phyloP scores from a whole-genome alignment of 768 basidiomycete genomes.

The Psilocybe subaeruginosa region DNA sequence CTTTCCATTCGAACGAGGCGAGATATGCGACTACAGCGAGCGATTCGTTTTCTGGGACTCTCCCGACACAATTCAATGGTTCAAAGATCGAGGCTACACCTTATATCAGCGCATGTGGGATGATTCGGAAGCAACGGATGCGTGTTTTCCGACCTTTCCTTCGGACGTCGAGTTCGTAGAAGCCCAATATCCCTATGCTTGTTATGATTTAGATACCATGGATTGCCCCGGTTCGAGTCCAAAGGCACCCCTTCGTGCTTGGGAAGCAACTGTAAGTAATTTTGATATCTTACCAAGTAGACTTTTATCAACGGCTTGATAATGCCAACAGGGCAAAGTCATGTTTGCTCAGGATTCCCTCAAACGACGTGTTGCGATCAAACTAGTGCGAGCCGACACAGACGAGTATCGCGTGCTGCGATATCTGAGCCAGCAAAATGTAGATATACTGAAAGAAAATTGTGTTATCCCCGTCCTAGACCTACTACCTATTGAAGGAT shows the following conservation, averaged over 20 bases:
- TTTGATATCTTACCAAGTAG: too few relatives aligned
- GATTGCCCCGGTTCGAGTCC: neutral
- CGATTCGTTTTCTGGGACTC: conserved; percentile 8
- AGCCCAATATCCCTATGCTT: conserved; percentile 4
- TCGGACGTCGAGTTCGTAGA: neutral
- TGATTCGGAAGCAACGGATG: neutral
- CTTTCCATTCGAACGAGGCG: neutral
- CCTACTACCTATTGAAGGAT: conserved; percentile 20
- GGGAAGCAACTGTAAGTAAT: neutral
- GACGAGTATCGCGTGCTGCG: conserved; percentile 24
- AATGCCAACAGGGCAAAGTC: neutral
- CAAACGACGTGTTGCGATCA: conserved; percentile 27
- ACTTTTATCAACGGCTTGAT: too few relatives aligned
- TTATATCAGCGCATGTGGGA: neutral
- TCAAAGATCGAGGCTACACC: neutral
- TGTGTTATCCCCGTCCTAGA: conserved; percentile 26
- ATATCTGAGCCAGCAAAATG: conserved; percentile 18
- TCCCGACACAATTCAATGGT: neutral
- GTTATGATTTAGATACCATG: neutral
- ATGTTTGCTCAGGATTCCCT: conserved; percentile 25
- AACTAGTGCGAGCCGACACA: conserved; percentile 18
- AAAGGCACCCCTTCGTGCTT: neutral
- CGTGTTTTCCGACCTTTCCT: neutral
- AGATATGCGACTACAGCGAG: neutral
- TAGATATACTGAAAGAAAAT: conserved; percentile 3